These are phyloP conservation scores for Irpex sp. DNA, from an alignment of 1,284 basidiomycete genomes.

Conservation along the genomic window DNA sequence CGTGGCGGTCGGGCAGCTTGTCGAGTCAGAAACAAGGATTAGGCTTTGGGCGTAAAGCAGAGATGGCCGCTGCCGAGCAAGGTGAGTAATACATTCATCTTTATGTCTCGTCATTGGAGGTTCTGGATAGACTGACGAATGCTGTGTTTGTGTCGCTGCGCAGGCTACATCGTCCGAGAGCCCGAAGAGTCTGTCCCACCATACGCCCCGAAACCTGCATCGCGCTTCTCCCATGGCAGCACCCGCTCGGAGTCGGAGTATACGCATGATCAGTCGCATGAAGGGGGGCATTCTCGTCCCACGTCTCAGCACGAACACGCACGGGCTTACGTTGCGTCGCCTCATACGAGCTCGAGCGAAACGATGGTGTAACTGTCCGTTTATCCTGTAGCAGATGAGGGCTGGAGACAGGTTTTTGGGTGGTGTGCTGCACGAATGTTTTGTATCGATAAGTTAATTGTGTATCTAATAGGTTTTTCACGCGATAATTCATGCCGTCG, in stretches of 20 bases:
- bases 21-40: conserved; percentile 41
- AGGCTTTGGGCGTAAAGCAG: conserved; percentile 76
- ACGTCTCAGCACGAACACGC: conserved; percentile 1
- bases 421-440: too few species aligned
- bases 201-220: conserved; percentile 12
- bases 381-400: too few species aligned
- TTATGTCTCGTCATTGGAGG: too few species aligned
- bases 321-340: background rate
- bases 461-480: too few species aligned
- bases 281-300: background rate
- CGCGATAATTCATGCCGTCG: too few species aligned
- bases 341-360: conserved; percentile 2
- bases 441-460: too few species aligned
- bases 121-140: too few species aligned
- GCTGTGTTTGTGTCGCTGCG: background rate
- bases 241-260: conserved; percentile 7
- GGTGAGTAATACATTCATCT: conserved; percentile 32
- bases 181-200: conserved; percentile 17
- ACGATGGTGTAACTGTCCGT: background rate
- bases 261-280: background rate
- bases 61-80: conserved; percentile 64
- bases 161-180: conserved; percentile 14
- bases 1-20: conserved; percentile 25
- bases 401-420: too few species aligned
- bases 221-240: conserved; percentile 5